Conservation (phyloP, 331 rosid genomes). For the Rhamnella rubrinervis region DNA sequence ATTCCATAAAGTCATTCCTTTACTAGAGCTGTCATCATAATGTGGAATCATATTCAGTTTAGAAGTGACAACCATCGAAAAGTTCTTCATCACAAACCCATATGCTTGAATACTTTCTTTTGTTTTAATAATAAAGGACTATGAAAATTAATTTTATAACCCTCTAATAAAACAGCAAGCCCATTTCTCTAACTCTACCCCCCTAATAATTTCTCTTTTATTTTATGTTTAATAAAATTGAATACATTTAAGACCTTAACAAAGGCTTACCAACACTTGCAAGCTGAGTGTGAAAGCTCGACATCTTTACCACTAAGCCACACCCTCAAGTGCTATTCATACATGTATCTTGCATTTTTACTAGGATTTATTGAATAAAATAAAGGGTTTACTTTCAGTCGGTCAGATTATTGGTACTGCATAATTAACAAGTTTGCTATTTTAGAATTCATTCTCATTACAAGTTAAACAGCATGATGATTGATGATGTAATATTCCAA, state of each 20-base stretch:
- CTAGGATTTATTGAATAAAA: not conserved
- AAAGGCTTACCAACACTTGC: too few species aligned
- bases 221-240: too few species aligned
- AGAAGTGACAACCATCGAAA: not conserved
- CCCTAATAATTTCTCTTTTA: too few species aligned
- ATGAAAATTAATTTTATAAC: too few species aligned
- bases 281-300: too few species aligned
- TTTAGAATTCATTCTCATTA: not conserved
- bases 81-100: not conserved
- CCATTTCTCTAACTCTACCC: too few species aligned
- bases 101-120: not conserved
- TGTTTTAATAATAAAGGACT: too few species aligned
- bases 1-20: constrained; percentile 5
- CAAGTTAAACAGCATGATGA: not conserved
- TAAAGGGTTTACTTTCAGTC: not conserved
- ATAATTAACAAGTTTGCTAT: not conserved
- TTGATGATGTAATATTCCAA: too few species aligned
- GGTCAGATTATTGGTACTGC: not conserved
- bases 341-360: not conserved
- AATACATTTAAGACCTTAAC: too few species aligned
- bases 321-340: too few species aligned
- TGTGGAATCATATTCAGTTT: constrained; percentile 10
- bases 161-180: too few species aligned
- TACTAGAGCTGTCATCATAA: not conserved
- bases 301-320: too few species aligned